Evolutionary conservation across 78 protist species (phyloP).

Genomic region (Capsaspora owczarzaki): DNA sequence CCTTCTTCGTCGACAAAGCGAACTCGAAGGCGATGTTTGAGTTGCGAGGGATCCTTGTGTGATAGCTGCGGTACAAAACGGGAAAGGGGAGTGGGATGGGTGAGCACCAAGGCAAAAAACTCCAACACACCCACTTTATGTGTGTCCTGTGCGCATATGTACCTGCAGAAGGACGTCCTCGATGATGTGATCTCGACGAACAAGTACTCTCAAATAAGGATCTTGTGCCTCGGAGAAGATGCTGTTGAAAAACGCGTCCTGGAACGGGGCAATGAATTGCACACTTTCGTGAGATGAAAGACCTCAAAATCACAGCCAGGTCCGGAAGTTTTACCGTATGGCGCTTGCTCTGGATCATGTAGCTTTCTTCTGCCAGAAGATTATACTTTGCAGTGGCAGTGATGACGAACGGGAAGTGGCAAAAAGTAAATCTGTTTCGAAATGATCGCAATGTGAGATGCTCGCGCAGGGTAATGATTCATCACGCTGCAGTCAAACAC

Average conservation of each 20-base stretch:
- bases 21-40: neutral
- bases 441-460: no score
- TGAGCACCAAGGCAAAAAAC: neutral
- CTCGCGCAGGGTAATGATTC: no score
- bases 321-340: no score
- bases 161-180: neutral
- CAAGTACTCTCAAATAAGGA: neutral
- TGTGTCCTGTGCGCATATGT: neutral
- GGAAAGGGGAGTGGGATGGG: neutral
- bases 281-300: no score
- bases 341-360: no score
- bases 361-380: no score
- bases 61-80: neutral
- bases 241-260: neutral
- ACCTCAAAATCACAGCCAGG: no score
- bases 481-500: no score
- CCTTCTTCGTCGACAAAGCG: constrained; percentile 48
- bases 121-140: neutral
- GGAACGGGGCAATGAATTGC: no score
- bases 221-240: neutral
- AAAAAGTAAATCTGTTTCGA: no score
- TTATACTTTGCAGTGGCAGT: no score
- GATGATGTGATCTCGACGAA: neutral
- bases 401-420: no score
- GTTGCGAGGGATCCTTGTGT: neutral